Conservation (phyloP, 257 asterid genomes). For the Salvia splendens region DNA sequence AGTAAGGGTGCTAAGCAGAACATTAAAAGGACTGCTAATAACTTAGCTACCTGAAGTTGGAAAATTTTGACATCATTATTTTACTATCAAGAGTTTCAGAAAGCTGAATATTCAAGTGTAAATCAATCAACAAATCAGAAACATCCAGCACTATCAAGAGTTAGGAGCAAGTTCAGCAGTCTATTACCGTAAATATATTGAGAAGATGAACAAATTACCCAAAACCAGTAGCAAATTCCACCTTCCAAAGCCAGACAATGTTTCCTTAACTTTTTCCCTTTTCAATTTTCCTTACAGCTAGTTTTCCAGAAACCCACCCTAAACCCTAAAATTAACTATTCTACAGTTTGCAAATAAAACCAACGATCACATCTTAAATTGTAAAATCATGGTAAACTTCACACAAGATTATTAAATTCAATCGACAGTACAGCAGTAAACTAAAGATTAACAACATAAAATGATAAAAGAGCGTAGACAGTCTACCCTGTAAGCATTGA, state of each 20-base stretch:
- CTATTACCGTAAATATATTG: neutral
- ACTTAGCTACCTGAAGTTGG: neutral
- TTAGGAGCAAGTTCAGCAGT: neutral
- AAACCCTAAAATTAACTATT: slow-evolving; percentile 12
- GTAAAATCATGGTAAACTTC: slow-evolving; percentile 1
- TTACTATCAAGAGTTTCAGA: neutral
- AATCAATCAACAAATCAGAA: neutral
- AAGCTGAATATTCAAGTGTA: neutral
- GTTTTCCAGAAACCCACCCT: no score
- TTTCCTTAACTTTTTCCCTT: neutral
- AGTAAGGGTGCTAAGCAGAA: slow-evolving; percentile 7
- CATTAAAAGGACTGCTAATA: neutral
- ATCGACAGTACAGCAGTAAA: neutral
- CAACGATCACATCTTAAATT: slow-evolving; percentile 1
- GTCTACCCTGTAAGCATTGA: slow-evolving; percentile 78
- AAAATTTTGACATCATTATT: neutral
- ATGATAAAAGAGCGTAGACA: neutral
- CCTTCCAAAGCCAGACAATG: neutral
- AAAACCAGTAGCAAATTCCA: neutral
- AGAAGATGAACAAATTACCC: neutral
- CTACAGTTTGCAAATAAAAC: slow-evolving; percentile 3
- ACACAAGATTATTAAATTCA: neutral
- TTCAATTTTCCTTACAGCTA: neutral
- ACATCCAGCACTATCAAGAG: slow-evolving; percentile 6
- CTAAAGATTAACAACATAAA: neutral